Evolutionary conservation across 192 early-diverging fungal species (phyloP), one percentile per base, ranked within the genome.

Genomic region (Coemansia interrupta): DNA sequence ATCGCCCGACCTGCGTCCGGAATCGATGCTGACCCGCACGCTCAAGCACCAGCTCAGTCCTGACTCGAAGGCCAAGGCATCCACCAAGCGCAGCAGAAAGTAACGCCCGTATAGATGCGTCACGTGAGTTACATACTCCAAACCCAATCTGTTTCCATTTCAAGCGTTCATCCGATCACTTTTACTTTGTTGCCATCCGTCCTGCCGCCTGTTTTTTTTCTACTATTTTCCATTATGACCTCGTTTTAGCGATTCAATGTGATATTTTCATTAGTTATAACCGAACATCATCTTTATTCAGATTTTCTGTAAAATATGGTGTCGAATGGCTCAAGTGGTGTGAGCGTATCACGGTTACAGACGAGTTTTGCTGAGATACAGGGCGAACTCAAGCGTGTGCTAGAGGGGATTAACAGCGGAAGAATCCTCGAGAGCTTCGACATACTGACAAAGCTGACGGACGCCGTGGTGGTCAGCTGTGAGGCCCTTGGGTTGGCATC

Each of bases 371-470:
- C 75, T 14, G 68, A 71, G 40, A 85, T 88, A 38, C 87, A 87
- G 43, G 73, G 72, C 56, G 81, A 87, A 57, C 74, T 89, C 18
- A 87, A 87, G 51, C 82, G 81, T 1, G 83, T 83, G 7, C 64
- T 89, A 12, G 85, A 86, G 22, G 82, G 82, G 61, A 82, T 89
- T 44, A 80, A 82, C 60, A 66, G 67, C 10, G 82, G 84, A 0
- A 78, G 81, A 38, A 80, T 87, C 14, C 80, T 85, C 11, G 80
- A 82, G 61, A 85, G 85, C 61, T 87, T 89, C 67, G 85, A 87
- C 17, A 85, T 84, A n/a, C 77, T 89, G 23, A 85, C 82, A 58
- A 69, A 81, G 39, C 74, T 85, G 0, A 89, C 87, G 2, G 83
- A 82, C 28, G 85, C 82, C 2, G 82, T 85, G 8, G 86, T 87